phyloP scores from a whole-genome alignment of 2,329 filamentous ascomycete species.

The Colletotrichum ledebouriae region DNA sequence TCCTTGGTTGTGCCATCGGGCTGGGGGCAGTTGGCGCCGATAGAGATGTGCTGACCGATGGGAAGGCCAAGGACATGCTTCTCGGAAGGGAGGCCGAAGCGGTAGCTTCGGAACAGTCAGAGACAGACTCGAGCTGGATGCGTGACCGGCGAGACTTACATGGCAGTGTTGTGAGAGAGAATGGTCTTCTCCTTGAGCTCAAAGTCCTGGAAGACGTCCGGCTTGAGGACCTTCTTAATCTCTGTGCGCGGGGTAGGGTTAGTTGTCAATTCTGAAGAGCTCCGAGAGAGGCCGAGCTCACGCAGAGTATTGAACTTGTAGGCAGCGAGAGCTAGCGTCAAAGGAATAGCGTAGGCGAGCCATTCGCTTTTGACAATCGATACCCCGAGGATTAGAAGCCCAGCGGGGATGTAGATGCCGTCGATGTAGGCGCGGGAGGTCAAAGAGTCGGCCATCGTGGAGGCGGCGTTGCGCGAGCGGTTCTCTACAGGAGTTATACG shows the following conservation, averaged over 20 bases:
- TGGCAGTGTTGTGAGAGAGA: slow-evolving; percentile 97
- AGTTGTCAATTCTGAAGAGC: slow-evolving; percentile 35
- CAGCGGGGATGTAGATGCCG: slow-evolving; percentile 87
- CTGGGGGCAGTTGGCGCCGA: slow-evolving; percentile 80
- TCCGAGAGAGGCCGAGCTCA: slow-evolving; percentile 60
- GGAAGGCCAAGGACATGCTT: slow-evolving; percentile 92
- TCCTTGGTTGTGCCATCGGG: slow-evolving; percentile 82
- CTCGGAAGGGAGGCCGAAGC: slow-evolving; percentile 85
- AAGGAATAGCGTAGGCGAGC: slow-evolving; percentile 75
- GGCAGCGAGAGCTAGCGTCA: slow-evolving; percentile 75
- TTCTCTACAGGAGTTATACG: slow-evolving; percentile 31
- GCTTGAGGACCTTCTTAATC: slow-evolving; percentile 86
- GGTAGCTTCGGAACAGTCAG: slow-evolving; percentile 73
- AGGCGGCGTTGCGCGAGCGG: slow-evolving; percentile 22
- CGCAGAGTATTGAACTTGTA: slow-evolving; percentile 80
- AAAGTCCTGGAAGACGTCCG: slow-evolving; percentile 90
- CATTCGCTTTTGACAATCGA: slow-evolving; percentile 85
- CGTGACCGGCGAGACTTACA: slow-evolving; percentile 67
- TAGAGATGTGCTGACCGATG: slow-evolving; percentile 98
- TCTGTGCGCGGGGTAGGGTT: slow-evolving; percentile 60
- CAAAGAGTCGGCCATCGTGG: slow-evolving; percentile 54
- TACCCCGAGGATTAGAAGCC: slow-evolving; percentile 80
- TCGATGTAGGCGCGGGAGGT: slow-evolving; percentile 76
- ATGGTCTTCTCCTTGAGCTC: slow-evolving; percentile 94
- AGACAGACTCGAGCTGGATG: slow-evolving; percentile 17